Evolutionary conservation across 768 basidiomycete species (phyloP), one percentile per base, ranked within the genome.

Genomic region (Kwoniella dendrophila): DNA sequence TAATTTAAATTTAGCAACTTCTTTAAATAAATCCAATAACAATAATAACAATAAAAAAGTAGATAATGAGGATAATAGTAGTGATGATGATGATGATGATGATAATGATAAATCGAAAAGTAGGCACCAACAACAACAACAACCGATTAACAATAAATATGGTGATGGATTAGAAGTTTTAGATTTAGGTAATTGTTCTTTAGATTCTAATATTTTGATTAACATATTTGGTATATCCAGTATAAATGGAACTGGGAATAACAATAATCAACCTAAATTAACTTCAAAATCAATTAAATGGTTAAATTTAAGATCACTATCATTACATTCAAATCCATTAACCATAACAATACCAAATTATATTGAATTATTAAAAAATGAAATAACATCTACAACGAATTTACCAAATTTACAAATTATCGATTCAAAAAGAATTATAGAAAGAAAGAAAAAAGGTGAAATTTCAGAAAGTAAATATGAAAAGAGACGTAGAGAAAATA

Each of bases 391-490:
- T n/a, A n/a, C n/a, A n/a, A n/a, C n/a, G n/a, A n/a, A n/a, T 8
- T 48, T 76, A 36, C 72, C 72, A 12, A 67, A 69, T 26, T 45
- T 76, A 27, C 74, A 76, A 58, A 76, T 76, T 33, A 66, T 76
- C 48, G 74, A 76, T 66, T 47, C 61, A 12, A 76, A 76, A 57
- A 57, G 74, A 20, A 62, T 76, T 4, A 58, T 61, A n/a, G 72
- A 76, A 57, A 16, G 70, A 33, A 76, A 71, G 47, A 32, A 64
- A 18, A 73, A 71, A 50, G 72, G 72, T 8, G 68, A 68, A 54
- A 59, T 70, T 1, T 54, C 55, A 29, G 73, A 71, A 54, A 52
- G 45, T 6, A 68, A 59, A 50, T 48, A 41, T 45, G 72, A 74
- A 27, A 54, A 54, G 47, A 61, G 49, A 40, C 34, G 24, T 12